These are phyloP conservation scores for Verbascum thapsus DNA, from an alignment of 257 asterid genomes.

Conservation along the genomic window DNA sequence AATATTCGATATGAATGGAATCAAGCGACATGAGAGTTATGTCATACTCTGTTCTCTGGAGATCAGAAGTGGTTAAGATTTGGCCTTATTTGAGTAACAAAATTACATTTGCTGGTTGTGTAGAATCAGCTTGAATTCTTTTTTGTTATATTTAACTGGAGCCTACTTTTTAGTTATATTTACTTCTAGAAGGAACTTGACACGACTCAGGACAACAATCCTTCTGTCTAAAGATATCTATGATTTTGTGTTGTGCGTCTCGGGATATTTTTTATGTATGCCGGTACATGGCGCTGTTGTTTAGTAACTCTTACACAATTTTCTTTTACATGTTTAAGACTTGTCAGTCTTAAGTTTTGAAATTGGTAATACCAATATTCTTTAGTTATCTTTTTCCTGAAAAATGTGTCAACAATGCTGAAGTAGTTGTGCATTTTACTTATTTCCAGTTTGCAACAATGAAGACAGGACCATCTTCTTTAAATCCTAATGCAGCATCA, in stretches of 20 bases:
- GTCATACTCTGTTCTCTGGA: neutral
- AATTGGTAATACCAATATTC: neutral
- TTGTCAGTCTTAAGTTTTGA: too few species aligned
- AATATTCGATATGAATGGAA: neutral
- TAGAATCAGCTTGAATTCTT: neutral
- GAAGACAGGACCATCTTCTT: conserved; percentile 67
- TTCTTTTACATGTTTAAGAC: too few species aligned
- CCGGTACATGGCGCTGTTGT: too few species aligned
- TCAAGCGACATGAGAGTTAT: conserved; percentile 12
- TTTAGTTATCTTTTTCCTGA: neutral
- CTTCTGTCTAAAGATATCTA: neutral
- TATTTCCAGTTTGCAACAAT: conserved; percentile 44
- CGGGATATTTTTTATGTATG: too few species aligned
- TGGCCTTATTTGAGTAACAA: neutral
- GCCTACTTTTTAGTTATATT: neutral
- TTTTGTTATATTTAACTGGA: neutral
- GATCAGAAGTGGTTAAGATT: conserved; percentile 5
- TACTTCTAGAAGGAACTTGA: neutral
- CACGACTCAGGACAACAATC: neutral
- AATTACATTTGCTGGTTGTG: neutral
- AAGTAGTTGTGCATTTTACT: conserved; percentile 3
- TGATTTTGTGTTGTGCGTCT: too few species aligned
- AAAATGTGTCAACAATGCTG: neutral
- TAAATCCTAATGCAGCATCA: conserved; percentile 81
- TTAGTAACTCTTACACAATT: too few species aligned